Percentiles rank a stretch among this genome's conserved stretches.
phyloP scores from a whole-genome alignment of 768 basidiomycete species.

The Dendrothele bispora region DNA sequence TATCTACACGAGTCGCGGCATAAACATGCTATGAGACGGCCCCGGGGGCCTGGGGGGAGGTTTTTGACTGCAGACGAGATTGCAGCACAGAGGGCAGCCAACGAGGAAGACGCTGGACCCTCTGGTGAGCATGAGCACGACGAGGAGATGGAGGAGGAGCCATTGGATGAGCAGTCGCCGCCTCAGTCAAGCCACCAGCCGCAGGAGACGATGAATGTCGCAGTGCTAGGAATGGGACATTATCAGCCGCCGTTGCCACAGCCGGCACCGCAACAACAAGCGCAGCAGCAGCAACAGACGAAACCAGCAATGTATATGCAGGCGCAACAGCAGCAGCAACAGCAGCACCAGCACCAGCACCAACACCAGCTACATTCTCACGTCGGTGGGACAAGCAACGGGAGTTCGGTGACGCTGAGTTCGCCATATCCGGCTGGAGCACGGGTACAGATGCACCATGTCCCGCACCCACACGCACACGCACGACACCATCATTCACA shows the following conservation, averaged over 20 bases:
- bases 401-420: conserved; percentile 48
- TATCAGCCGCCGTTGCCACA: conserved; percentile 14
- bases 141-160: conserved; percentile 44
- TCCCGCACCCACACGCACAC: conserved; percentile 78
- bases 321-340: conserved; percentile 17
- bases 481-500: conserved; percentile 69
- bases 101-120: conserved; percentile 32
- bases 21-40: conserved; percentile 96
- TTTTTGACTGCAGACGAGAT: conserved; percentile 98
- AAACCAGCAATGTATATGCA: conserved; percentile 17
- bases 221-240: conserved; percentile 1
- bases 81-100: conserved; percentile 66
- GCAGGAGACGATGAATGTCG: not conserved
- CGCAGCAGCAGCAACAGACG: too few relatives aligned
- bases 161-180: conserved; percentile 10
- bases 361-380: conserved; percentile 11
- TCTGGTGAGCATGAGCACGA: conserved; percentile 34
- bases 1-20: conserved; percentile 98
- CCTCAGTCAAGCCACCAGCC: conserved; percentile 16
- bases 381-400: conserved; percentile 28
- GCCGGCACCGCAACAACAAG: conserved; percentile 15
- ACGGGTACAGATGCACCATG: conserved; percentile 68
- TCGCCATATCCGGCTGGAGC: conserved; percentile 49
- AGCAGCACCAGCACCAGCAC: conserved; percentile 19
- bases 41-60: conserved; percentile 94